phyloP scores from a whole-genome alignment of 2,329 filamentous ascomycete species.

The Aquanectria penicillioides region DNA sequence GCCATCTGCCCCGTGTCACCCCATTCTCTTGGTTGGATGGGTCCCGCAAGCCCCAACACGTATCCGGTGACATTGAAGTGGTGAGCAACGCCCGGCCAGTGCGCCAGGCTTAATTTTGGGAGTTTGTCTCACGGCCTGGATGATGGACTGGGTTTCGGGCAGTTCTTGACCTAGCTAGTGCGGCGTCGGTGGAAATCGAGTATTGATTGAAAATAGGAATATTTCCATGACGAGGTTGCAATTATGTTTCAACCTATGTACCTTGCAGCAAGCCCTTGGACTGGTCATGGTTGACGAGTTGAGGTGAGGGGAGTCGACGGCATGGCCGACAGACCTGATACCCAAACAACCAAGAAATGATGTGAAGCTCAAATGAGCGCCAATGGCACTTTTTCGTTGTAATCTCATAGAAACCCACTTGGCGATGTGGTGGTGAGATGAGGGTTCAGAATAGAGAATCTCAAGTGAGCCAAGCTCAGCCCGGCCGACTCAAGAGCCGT shows the following conservation, averaged over 20 bases:
- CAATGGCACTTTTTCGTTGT: conserved; percentile 40
- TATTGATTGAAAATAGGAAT: not conserved
- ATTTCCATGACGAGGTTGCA: not conserved
- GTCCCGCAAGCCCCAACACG: not conserved
- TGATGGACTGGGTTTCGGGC: too few species aligned
- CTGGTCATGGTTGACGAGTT: not conserved
- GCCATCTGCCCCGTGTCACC: conserved; percentile 12
- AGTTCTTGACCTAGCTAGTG: too few species aligned
- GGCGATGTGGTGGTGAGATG: conserved; percentile 41
- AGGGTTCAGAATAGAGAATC: conserved; percentile 30
- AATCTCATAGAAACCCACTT: conserved; percentile 40
- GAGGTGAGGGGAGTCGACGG: not conserved
- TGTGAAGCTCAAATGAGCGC: conserved; percentile 32
- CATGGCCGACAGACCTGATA: conserved; percentile 8
- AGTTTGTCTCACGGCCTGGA: too few species aligned
- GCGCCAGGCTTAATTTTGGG: conserved; percentile 7
- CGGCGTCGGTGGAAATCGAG: not conserved
- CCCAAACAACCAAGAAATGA: conserved; percentile 9
- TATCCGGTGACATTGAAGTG: conserved; percentile 15
- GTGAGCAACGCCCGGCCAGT: conserved; percentile 16
- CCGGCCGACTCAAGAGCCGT: conserved; percentile 24
- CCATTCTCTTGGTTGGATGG: conserved; percentile 2
- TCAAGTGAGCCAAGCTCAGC: conserved; percentile 17
- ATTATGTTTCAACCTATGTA: not conserved
- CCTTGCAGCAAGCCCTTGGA: not conserved